These are phyloP conservation scores for Buxus sempervirens DNA, from an alignment of 164 flowering plant species.

Conservation along the genomic window DNA sequence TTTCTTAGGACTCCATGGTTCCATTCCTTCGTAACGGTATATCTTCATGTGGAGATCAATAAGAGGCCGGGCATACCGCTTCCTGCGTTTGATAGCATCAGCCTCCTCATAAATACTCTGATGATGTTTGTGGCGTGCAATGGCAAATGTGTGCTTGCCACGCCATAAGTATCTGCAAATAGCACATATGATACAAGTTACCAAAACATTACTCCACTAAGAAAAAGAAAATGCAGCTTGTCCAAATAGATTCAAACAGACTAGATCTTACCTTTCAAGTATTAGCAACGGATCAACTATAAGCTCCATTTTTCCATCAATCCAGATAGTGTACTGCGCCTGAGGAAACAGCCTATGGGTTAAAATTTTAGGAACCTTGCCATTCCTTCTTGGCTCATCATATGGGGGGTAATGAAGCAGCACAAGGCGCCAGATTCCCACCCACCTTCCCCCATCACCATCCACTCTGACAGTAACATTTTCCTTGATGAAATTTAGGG, in stretches of 20 bases:
- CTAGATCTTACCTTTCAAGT: constrained; percentile 64
- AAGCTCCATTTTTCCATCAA: constrained; percentile 99
- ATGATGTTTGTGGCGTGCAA: constrained; percentile 95
- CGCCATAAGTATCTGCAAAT: constrained; percentile 89
- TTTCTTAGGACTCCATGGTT: constrained; percentile 73
- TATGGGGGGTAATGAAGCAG: constrained; percentile 71
- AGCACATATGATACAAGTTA: not conserved
- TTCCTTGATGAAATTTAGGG: constrained; percentile 61
- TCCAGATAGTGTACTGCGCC: constrained; percentile 96
- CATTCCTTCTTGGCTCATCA: constrained; percentile 96
- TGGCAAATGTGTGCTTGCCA: constrained; percentile 90
- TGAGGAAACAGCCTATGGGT: constrained; percentile 91
- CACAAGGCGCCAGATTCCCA: constrained; percentile 90
- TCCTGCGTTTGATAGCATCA: constrained; percentile 92
- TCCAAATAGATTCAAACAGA: not conserved
- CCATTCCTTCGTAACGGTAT: constrained; percentile 84
- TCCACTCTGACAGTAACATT: constrained; percentile 68
- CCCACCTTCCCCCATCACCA: constrained; percentile 72
- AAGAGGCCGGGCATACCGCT: constrained; percentile 95
- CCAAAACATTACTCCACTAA: not conserved
- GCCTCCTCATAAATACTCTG: constrained; percentile 92
- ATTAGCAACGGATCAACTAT: constrained; percentile 89
- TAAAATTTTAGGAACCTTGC: constrained; percentile 94
- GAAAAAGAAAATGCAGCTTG: constrained; percentile 6
- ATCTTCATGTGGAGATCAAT: constrained; percentile 93